Base-by-base conservation (phyloP, 805 yeast genomes). In the Candida sphagnicola region DNA sequence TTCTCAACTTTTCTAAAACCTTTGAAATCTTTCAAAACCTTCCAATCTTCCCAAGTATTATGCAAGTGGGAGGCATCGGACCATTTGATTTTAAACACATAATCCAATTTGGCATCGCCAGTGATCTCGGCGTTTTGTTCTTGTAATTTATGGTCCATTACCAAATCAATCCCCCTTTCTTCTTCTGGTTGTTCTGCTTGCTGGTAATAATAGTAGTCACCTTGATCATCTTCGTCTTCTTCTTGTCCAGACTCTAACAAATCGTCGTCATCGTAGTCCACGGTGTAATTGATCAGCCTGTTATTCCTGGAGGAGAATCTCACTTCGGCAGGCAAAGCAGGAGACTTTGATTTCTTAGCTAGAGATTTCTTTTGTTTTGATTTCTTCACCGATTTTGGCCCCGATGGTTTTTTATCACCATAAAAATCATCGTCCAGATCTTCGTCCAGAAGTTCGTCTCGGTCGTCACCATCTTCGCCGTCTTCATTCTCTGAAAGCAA, bases 1-100 rank as follows among this genome's bases (percentile, higher is more conserved):
- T 93, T 93, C 43, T 91, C 98, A 15, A 93, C 75, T 48, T 83
- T 82, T 58, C 95, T 86, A 49, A 77, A 70, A 31, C 99, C 99
- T 56, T 82, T 82, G 44, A 70, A 60, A 14, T 62, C 57, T 33
- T 74, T 74, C 36, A 82, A 54, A 2, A 63, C 59, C 10, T 61
- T 63, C 62, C 83, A 89, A 2, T 76, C 58, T 57, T 90, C 96
- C 97, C 97, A 93, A 0, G 96, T 82, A 59, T 91, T 93, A 63
- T 93, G 99, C 45, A 93, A 70, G 65, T 93, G 98, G 11, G 97
- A 85, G 45, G 79, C 71, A 38, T 77, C 86, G 14, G 76, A 71
- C 99, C 99, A 93, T 64, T 93, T 93, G 50, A 93, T 75, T 49
- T 72, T 59, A 55, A 78, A 65, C 35, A 77, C 73, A 51, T 70